These are phyloP conservation scores for Claviceps paspali DNA, from an alignment of 2,329 filamentous ascomycete genomes.

Conservation along the genomic window DNA sequence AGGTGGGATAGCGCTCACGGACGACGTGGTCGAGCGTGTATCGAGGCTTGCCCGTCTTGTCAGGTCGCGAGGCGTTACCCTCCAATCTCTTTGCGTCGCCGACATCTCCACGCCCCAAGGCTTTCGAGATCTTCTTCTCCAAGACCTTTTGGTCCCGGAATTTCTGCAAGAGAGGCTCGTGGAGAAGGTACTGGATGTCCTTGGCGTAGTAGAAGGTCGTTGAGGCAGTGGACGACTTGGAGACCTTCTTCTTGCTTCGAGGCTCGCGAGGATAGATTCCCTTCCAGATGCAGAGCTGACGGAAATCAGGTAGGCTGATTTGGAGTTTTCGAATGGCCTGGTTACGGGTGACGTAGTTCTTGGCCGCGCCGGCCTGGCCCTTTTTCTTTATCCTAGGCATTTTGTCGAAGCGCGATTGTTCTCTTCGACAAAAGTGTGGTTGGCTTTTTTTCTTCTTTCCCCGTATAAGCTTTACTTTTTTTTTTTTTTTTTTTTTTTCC, in stretches of 20 bases:
- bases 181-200: slow-evolving; percentile 95
- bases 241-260: slow-evolving; percentile 91
- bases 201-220: slow-evolving; percentile 89
- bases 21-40: slow-evolving; percentile 94
- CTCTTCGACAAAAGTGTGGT: slow-evolving; percentile 5
- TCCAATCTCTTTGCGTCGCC: slow-evolving; percentile 78
- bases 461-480: slow-evolving; percentile 13
- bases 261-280: slow-evolving; percentile 97
- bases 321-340: slow-evolving; percentile 97
- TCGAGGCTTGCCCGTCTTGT: slow-evolving; percentile 78
- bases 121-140: slow-evolving; percentile 92
- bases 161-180: slow-evolving; percentile 85
- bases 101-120: slow-evolving; percentile 81
- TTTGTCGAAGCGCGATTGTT: slow-evolving; percentile 8
- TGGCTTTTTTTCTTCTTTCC: slow-evolving; percentile 1
- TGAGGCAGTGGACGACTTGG: slow-evolving; percentile 74
- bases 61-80: slow-evolving; percentile 68
- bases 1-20: slow-evolving; percentile 94
- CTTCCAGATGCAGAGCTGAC: slow-evolving; percentile 98
- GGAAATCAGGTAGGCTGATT: slow-evolving; percentile 91
- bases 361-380: slow-evolving; percentile 80
- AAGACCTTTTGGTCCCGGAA: slow-evolving; percentile 95
- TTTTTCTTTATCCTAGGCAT: slow-evolving; percentile 84
- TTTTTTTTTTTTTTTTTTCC: slow-evolving; percentile 18
- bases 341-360: slow-evolving; percentile 96